Percentiles rank a stretch among this genome's conserved stretches.
Evolutionary conservation across 2,329 filamentous ascomycete species (phyloP).

Genomic region (Rutstroemia sydowiana): DNA sequence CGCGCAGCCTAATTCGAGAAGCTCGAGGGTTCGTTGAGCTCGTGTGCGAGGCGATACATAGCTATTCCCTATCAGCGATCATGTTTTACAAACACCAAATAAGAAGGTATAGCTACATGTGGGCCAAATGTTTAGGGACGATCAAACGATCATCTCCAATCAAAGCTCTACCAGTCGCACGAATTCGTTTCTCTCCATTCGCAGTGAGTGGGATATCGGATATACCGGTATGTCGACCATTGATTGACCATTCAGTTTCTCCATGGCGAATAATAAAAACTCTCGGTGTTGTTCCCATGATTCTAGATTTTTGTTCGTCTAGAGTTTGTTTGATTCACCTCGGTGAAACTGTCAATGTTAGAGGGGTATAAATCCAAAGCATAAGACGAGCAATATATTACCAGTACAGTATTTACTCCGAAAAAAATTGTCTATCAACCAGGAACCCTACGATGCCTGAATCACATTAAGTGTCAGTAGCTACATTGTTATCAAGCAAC

Average conservation of each 20-base stretch:
- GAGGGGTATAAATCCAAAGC: background rate
- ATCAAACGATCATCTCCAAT: constrained; percentile 81
- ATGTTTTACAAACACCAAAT: background rate
- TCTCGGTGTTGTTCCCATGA: constrained; percentile 51
- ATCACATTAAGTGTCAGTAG: too few relatives aligned
- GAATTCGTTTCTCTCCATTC: constrained; percentile 70
- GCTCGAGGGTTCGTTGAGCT: constrained; percentile 83
- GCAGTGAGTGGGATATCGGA: constrained; percentile 82
- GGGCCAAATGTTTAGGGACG: constrained; percentile 70
- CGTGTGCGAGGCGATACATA: constrained; percentile 83
- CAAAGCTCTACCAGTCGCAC: constrained; percentile 72
- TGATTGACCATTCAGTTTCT: constrained; percentile 92
- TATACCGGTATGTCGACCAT: constrained; percentile 73
- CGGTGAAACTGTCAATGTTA: background rate
- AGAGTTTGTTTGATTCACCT: background rate
- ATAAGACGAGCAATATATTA: background rate
- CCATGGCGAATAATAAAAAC: constrained; percentile 83
- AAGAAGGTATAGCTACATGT: constrained; percentile 55
- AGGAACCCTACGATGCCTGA: too few relatives aligned
- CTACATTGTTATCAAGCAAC: too few relatives aligned
- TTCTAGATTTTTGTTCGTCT: background rate
- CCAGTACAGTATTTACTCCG: too few relatives aligned
- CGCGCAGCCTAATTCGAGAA: constrained; percentile 68
- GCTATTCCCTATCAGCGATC: constrained; percentile 31
- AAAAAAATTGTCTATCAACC: too few relatives aligned